Evolutionary conservation across 768 basidiomycete genomes (phyloP), one percentile per base, ranked within the genome.

Genomic region (Chlorophyllum brunneum): DNA sequence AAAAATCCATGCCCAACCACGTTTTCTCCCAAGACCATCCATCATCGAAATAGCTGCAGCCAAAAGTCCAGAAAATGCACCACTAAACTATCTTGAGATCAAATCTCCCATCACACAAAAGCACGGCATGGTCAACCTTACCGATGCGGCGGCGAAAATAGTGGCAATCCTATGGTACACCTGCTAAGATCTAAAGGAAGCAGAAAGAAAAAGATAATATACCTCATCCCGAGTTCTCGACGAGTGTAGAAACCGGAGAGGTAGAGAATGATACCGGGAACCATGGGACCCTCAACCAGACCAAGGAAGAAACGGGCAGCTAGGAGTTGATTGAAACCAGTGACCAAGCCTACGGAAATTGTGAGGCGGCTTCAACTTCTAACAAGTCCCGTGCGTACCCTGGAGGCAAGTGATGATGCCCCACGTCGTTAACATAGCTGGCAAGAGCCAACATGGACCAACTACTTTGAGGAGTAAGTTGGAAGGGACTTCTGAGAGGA

Each of bases 1-100:
- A 56, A 81, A 80, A 56, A 82, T 74, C 82, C 80, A 84, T 29
- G 76, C 69, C 82, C 83, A 85, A 1, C 79, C 82, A 1, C 73
- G 68, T 42, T 65, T 70, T 13, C 75, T 72, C 2, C 68, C 63
- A 15, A 60, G 61, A 18, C 76, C 76, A 29, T 79, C 56, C 67
- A 86, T 77, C 13, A 76, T 61, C 7, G 71, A 65, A 42, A 86
- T 80, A 1, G 67, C 81, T 30, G 74, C 65, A 1, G 83, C 82
- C 1, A 86, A 67, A 3, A 86, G 64, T 38, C 84, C 84, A 5
- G 79, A 80, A 58, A 83, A 82, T 0, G 79, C 75, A 7, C 80
- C 78, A 0, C 81, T 40, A 24, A 59, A 54, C 42, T 55, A 22
- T 8, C 2, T 13, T n/a, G 5, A 9, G 22, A n/a, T 27, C 3